A percentile compares a stretch with the other conserved stretches of the same genome.
Conservation (phyloP, 306 rosid species). For the Erythrophleum fordii region DNA sequence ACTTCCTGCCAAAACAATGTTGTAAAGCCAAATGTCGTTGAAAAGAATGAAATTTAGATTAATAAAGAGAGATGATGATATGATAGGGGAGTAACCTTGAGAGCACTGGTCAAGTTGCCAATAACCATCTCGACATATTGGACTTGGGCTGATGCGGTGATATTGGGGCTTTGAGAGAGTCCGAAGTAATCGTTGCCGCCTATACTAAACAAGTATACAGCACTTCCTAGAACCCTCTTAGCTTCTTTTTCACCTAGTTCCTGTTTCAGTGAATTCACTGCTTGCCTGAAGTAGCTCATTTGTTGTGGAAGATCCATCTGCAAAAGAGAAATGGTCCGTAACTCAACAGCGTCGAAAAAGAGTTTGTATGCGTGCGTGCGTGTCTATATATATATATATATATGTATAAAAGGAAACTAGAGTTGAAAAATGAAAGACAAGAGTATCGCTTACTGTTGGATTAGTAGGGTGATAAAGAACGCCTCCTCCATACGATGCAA, state of each 20-base stretch:
- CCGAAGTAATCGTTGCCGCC: slow-evolving; percentile 49
- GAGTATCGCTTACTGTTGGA: no score
- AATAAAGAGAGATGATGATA: no score
- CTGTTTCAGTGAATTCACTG: slow-evolving; percentile 29
- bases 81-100: no score
- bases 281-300: slow-evolving; percentile 40
- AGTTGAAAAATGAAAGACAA: no score
- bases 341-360: no score
- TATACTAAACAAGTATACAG: slow-evolving; percentile 47
- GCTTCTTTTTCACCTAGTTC: slow-evolving; percentile 42
- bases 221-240: slow-evolving; percentile 32
- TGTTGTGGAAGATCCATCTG: slow-evolving; percentile 48
- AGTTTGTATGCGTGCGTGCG: no score
- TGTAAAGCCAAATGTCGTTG: no score
- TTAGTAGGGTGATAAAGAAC: no score
- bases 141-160: slow-evolving; percentile 4
- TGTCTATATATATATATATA: no score
- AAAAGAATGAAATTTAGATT: no score
- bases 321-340: not conserved
- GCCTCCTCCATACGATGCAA: no score
- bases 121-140: slow-evolving; percentile 43
- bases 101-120: slow-evolving; percentile 39
- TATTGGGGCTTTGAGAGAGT: slow-evolving; percentile 35
- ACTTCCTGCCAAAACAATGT: slow-evolving; percentile 23
- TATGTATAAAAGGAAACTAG: no score